Evolutionary conservation across 2,329 filamentous ascomycete species (phyloP).

Genomic region (Aspergillus amoenus): DNA sequence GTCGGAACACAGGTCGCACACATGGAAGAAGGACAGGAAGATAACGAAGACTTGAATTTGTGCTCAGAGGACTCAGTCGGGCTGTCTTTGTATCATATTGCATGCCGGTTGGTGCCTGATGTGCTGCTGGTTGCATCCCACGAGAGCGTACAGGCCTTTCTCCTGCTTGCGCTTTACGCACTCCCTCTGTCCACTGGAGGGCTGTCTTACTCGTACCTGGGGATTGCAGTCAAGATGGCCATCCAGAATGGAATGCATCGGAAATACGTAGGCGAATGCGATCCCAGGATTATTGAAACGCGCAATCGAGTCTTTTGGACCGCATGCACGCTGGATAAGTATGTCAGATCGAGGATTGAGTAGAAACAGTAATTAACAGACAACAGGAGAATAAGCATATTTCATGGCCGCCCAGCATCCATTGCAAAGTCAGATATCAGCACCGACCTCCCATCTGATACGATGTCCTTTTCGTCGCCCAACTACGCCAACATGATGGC

Average conservation of each 20-base stretch:
- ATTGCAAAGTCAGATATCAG: background rate
- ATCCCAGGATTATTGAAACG: constrained; percentile 46
- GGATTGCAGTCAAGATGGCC: constrained; percentile 53
- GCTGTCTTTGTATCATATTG: constrained; percentile 53
- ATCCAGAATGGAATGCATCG: constrained; percentile 59
- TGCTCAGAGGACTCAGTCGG: constrained; percentile 49
- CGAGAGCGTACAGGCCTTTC: constrained; percentile 55
- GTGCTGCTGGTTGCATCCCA: constrained; percentile 54
- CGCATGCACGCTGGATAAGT: constrained; percentile 54
- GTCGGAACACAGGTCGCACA: constrained; percentile 40
- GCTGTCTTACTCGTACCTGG: constrained; percentile 53
- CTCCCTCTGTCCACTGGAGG: constrained; percentile 54
- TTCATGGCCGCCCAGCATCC: background rate
- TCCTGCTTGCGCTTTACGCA: constrained; percentile 26
- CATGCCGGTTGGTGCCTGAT: constrained; percentile 52
- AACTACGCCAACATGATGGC: background rate
- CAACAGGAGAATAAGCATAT: background rate
- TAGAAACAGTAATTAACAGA: too few relatives aligned
- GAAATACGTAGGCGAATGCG: constrained; percentile 43
- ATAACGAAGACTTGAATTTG: background rate
- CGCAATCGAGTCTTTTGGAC: constrained; percentile 57
- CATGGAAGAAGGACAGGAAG: constrained; percentile 23
- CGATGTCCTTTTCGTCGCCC: background rate
- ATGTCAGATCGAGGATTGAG: background rate
- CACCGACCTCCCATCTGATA: background rate